Evolutionary conservation across 2,329 filamentous ascomycete genomes (phyloP), one percentile per base, ranked within the genome.

Genomic region (Fusarium equiseti): DNA sequence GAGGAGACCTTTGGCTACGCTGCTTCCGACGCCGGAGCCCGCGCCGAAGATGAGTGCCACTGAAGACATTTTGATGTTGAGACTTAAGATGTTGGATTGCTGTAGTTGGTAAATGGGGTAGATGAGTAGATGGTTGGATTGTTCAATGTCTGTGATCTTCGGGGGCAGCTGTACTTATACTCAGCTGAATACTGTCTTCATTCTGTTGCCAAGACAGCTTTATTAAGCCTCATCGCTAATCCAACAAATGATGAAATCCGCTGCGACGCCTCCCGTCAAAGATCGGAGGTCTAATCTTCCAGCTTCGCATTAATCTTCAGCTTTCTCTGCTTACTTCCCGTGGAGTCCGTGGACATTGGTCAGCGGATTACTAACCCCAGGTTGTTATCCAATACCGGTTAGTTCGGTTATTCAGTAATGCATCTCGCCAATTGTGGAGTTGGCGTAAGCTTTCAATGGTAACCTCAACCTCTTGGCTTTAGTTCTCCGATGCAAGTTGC

Each of bases 41-140:
- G 66, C 61, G 4, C 66, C 66, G 7, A 70, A 57, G 13, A 70
- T 58, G 8, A 70, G 61, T 11, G 24, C 58, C 1, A 54, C 13
- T 10, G 46, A 38, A 3, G 54, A 45, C 63, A 66, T 66, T 11
- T 11, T 10, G 12, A 12, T 8, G 5, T 8, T n/a, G n/a, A n/a
- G n/a, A n/a, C n/a, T n/a, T n/a, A n/a, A n/a, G n/a, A n/a, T n/a
- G n/a, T n/a, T n/a, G n/a, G n/a, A n/a, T n/a, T n/a, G n/a, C n/a
- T n/a, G n/a, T n/a, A n/a, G n/a, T n/a, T n/a, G n/a, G n/a, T n/a
- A n/a, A n/a, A n/a, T n/a, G n/a, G n/a, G n/a, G n/a, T n/a, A n/a
- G n/a, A n/a, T n/a, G n/a, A n/a, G n/a, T n/a, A n/a, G n/a, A n/a
- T n/a, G n/a, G n/a, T n/a, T n/a, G n/a, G n/a, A n/a, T n/a, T n/a